A percentile compares a stretch with the other conserved stretches of the same genome.
Conservation (phyloP, 139 green algal genomes). For the Limnomonas spitsbergensis region DNA sequence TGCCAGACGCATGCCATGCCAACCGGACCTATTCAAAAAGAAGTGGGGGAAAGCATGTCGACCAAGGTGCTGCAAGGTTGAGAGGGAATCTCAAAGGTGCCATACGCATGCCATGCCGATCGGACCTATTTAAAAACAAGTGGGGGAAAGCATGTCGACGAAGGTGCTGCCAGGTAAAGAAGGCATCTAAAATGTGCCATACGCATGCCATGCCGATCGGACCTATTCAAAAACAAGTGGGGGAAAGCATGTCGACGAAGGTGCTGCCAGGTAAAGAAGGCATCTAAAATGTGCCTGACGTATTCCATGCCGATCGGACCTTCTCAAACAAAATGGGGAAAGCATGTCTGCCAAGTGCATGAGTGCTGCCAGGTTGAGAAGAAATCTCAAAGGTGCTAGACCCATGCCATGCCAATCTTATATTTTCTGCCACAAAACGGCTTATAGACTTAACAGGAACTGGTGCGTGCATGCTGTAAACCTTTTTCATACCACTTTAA, state of each 20-base stretch:
- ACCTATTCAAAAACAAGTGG: not conserved
- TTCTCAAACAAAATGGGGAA: not conserved
- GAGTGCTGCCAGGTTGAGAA: too few relatives aligned
- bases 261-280: slow-evolving; percentile 68
- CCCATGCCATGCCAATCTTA: too few relatives aligned
- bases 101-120: slow-evolving; percentile 78
- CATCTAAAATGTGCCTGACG: slow-evolving; percentile 82
- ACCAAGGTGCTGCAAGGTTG: slow-evolving; percentile 73
- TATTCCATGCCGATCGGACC: slow-evolving; percentile 75
- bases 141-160: too few relatives aligned
- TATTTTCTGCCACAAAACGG: too few relatives aligned
- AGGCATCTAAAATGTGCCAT: slow-evolving; percentile 81
- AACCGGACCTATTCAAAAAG: slow-evolving; percentile 37
- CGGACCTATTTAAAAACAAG: slow-evolving; percentile 20
- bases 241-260: too few relatives aligned
- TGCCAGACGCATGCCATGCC: slow-evolving; percentile 81
- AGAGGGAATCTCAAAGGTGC: slow-evolving; percentile 80
- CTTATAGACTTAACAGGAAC: too few relatives aligned
- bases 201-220: slow-evolving; percentile 77
- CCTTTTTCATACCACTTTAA: too few relatives aligned
- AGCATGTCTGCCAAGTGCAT: too few relatives aligned
- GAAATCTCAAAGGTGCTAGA: too few relatives aligned
- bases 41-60: too few relatives aligned
- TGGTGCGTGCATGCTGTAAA: too few relatives aligned
- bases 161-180: slow-evolving; percentile 69